Conservation (phyloP, 1,139 yeast genomes). For the Meyerozyma sp. region DNA sequence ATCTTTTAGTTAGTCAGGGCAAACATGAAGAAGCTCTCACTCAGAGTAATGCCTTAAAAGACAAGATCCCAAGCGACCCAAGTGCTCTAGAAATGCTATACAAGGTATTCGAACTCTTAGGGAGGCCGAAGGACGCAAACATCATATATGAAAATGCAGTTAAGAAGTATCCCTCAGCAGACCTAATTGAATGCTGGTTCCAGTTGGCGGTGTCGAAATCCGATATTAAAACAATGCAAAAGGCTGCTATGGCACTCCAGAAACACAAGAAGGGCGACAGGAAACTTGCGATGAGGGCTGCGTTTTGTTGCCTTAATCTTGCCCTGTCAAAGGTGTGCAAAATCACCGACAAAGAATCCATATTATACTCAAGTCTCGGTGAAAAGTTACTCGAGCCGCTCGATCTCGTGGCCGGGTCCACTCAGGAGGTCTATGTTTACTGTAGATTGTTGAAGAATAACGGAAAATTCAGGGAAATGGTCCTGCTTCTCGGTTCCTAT, state of each 20-base stretch:
- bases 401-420: conserved; percentile 7
- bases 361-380: conserved; percentile 54
- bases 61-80: conserved; percentile 49
- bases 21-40: conserved; percentile 38
- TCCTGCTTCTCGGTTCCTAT: conserved; percentile 19
- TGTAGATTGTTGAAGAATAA: conserved; percentile 39
- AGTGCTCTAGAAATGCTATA: conserved; percentile 45
- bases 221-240: conserved; percentile 41
- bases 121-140: conserved; percentile 29
- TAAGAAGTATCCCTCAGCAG: conserved; percentile 42
- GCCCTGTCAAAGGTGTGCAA: conserved; percentile 4
- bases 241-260: conserved; percentile 39
- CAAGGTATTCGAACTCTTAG: conserved; percentile 31
- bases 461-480: conserved; percentile 24
- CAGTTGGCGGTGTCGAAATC: conserved; percentile 28
- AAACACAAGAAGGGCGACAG: conserved; percentile 24
- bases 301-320: conserved; percentile 27
- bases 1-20: conserved; percentile 38
- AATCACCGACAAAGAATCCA: conserved; percentile 29
- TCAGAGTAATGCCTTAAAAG: conserved; percentile 35
- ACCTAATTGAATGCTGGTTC: conserved; percentile 45
- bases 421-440: conserved; percentile 58
- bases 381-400: conserved; percentile 41
- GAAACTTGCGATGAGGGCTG: conserved; percentile 42
- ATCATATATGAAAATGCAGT: conserved; percentile 52